These are phyloP conservation scores for Dioszegia crocea DNA, from an alignment of 768 basidiomycete genomes.

Conservation along the genomic window DNA sequence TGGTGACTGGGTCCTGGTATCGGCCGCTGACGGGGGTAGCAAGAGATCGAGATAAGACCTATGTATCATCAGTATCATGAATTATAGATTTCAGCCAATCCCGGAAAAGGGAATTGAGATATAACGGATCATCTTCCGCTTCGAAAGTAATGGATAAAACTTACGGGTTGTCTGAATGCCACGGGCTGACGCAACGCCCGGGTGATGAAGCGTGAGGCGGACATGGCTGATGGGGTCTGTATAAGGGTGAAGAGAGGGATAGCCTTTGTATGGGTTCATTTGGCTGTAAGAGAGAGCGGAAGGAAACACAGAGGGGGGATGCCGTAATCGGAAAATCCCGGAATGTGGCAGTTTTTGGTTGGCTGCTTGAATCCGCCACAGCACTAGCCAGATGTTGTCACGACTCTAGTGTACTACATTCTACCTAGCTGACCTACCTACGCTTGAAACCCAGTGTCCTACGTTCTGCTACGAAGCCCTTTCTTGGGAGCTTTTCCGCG, in stretches of 20 bases:
- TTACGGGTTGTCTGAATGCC: constrained; percentile 25
- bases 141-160: background rate
- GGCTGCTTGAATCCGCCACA: background rate
- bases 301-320: background rate
- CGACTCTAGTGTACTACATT: too few species aligned
- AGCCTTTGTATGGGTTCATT: background rate
- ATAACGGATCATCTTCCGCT: background rate
- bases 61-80: background rate
- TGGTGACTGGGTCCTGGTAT: constrained; percentile 63
- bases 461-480: too few species aligned
- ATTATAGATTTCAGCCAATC: background rate
- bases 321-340: constrained; percentile 1
- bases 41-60: constrained; percentile 46
- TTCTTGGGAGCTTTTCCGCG: background rate
- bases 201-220: constrained; percentile 29
- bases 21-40: constrained; percentile 49
- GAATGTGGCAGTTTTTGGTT: constrained; percentile 5
- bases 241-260: background rate
- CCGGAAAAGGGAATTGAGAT: background rate
- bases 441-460: too few species aligned
- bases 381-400: too few species aligned
- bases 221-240: constrained; percentile 21
- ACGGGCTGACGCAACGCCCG: constrained; percentile 24
- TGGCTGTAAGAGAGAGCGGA: constrained; percentile 1
- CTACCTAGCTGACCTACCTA: too few species aligned